Base-by-base conservation (phyloP, 1,284 basidiomycete species). In the Boletus sp. region DNA sequence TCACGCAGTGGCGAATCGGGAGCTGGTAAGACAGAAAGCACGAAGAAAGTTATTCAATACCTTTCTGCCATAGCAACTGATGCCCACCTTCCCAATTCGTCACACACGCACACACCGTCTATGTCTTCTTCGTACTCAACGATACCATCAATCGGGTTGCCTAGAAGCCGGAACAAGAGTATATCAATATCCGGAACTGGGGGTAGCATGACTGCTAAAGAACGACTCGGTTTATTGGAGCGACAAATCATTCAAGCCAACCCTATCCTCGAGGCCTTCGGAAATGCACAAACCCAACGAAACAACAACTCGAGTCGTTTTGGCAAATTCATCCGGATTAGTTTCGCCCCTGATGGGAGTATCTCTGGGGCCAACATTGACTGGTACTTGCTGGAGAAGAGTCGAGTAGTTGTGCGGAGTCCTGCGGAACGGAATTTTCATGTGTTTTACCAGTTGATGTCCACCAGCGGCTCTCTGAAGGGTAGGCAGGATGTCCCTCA, bases 231-330 rank as follows among this genome's bases (percentile, higher is more conserved):
- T 45, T 80, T 98, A 22, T 82, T 99, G 18, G 97, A 99, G 74
- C 86, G 92, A 29, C 97, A 99, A 75, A 99, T 99, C 61, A 81
- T 99, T 22, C 96, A 98, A 73, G 96, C 96, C 22, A 99, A 99
- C 69, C 97, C 97, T 0, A 95, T 99, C 58, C 80, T 99, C 5
- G 97, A 99, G 75, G 92, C 97, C 4, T 99, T 99, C 67, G 97
- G 97, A 27, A 99, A 99, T 72, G 97, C 97, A 6, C 97, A 99
- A 74, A 99, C 97, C 0, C 93, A 98, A 74, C 81, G 96, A 50
- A 99, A 99, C 73, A 98, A 99, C 77, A 99, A 99, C 71, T 99
- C 97, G 9, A 96, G 92, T 83, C 92, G 97, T 47, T 99, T 98
- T 73, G 93, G 95, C 29, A 99, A 99, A 77, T 99, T 99, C 73